Evolutionary conservation across 495 filamentous ascomycete genomes (phyloP), one percentile per base, ranked within the genome.

Genomic region (Tetracladium setigerum): DNA sequence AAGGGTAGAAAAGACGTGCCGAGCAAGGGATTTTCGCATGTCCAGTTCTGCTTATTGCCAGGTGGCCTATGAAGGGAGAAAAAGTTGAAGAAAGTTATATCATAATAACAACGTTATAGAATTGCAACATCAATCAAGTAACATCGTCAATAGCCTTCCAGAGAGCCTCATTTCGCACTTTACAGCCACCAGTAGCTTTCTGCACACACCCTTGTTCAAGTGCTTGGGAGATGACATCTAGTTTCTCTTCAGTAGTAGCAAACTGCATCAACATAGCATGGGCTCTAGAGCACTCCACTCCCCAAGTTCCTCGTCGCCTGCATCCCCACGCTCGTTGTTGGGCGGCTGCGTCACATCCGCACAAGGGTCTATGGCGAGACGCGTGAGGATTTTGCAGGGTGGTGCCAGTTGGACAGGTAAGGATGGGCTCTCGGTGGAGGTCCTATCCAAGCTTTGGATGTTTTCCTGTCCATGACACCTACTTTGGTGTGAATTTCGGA

Each of bases 221-320:
- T 17, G 44, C 50, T 35, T 36, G 33, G 8, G 49, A 56, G 14
- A 59, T 46, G 14, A 40, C 41, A 22, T 59, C 44, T 30, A 57
- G 19, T 33, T 57, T 57, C 22, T 56, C 44, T 30, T 59, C 56
- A 5, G 54, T 38, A 15, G 54, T 59, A 19, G 56, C 54, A 38
- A 49, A 59, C 19, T 56, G 56, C 36, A 59, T 53, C 14, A 56
- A 44, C 54, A 59, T 59, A 11, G 51, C 41, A 31, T 56, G 47
- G 10, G 56, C 56, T 34, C 32, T 33, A 18, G 27, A 41, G 46
- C 56, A 59, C 43, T 52, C 36, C 16, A 56, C 46, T 12, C 48
- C 41, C 30, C 41, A 14, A 17, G 43, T 8, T 39, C 52, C 31
- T 48, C 19, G 32, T 41, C 34, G 9, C 49, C 45, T 33, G 40